These are phyloP conservation scores for Naganishia vishniacii DNA, from an alignment of 768 basidiomycete genomes.

Conservation along the genomic window DNA sequence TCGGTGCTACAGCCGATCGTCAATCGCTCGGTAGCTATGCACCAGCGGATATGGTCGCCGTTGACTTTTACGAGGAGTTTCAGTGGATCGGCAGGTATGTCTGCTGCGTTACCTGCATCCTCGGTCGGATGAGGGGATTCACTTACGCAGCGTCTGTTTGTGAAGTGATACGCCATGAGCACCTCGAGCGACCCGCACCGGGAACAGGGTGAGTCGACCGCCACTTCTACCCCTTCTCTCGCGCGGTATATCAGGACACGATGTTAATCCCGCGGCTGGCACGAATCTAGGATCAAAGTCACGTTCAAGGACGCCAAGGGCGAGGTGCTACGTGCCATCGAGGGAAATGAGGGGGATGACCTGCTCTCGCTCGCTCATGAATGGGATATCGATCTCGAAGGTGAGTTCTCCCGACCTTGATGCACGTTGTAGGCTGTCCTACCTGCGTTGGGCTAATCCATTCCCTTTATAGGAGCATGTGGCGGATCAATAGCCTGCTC, in stretches of 20 bases:
- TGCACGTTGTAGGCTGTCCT: background rate
- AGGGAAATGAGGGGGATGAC: slow-evolving; percentile 91
- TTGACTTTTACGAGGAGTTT: too few species aligned
- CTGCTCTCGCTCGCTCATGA: slow-evolving; percentile 85
- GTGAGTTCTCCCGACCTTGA: slow-evolving; percentile 52
- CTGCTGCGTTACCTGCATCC: too few species aligned
- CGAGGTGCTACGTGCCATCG: slow-evolving; percentile 72
- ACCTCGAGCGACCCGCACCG: slow-evolving; percentile 39
- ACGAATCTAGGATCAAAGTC: slow-evolving; percentile 64
- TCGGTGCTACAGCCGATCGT: background rate
- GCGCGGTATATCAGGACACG: background rate
- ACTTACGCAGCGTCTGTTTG: too few species aligned
- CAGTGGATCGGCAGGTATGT: too few species aligned
- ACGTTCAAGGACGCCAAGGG: slow-evolving; percentile 88
- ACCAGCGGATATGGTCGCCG: too few species aligned
- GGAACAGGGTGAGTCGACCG: slow-evolving; percentile 39
- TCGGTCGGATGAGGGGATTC: too few species aligned
- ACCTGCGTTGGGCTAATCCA: background rate
- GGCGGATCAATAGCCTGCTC: slow-evolving; percentile 96
- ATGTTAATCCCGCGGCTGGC: background rate
- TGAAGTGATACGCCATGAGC: slow-evolving; percentile 36
- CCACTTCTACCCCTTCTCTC: background rate
- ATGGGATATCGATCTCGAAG: slow-evolving; percentile 92
- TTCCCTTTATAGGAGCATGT: slow-evolving; percentile 67
- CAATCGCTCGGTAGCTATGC: too few species aligned